phyloP scores from a whole-genome alignment of 2,329 filamentous ascomycete genomes.

The Scedosporium dehoogii region DNA sequence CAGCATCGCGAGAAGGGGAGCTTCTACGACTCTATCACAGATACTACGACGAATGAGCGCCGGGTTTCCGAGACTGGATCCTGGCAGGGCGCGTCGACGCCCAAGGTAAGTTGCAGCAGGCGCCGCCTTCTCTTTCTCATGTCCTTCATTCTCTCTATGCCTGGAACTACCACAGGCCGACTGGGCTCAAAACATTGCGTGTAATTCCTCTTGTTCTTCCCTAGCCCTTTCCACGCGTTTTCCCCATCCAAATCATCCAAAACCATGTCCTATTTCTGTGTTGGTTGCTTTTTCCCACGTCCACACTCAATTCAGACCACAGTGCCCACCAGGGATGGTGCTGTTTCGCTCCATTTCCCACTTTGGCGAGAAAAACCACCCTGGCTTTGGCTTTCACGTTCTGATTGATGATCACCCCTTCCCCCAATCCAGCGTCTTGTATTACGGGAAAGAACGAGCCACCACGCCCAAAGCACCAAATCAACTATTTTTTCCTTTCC shows the following conservation, averaged over 20 bases:
- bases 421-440: neutral
- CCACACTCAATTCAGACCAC: slow-evolving; percentile 12
- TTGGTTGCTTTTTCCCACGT: slow-evolving; percentile 14
- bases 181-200: neutral
- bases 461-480: neutral
- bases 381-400: neutral
- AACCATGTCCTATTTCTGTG: slow-evolving; percentile 2
- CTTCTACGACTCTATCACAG: slow-evolving; percentile 45
- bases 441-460: slow-evolving; percentile 1
- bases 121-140: neutral
- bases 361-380: neutral
- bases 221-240: neutral
- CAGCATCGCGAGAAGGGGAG: slow-evolving; percentile 32
- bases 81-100: slow-evolving; percentile 34
- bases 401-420: slow-evolving; percentile 2
- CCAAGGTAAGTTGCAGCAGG: slow-evolving; percentile 32
- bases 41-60: slow-evolving; percentile 34
- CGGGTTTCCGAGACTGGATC: slow-evolving; percentile 32
- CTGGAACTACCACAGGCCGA: neutral
- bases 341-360: slow-evolving; percentile 8
- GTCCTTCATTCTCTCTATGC: neutral
- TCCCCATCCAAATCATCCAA: slow-evolving; percentile 10
- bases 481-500: slow-evolving; percentile 5
- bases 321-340: neutral
- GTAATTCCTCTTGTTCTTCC: neutral